phyloP scores from a whole-genome alignment of 2,329 filamentous ascomycete species.

The Alternaria metachromatica region DNA sequence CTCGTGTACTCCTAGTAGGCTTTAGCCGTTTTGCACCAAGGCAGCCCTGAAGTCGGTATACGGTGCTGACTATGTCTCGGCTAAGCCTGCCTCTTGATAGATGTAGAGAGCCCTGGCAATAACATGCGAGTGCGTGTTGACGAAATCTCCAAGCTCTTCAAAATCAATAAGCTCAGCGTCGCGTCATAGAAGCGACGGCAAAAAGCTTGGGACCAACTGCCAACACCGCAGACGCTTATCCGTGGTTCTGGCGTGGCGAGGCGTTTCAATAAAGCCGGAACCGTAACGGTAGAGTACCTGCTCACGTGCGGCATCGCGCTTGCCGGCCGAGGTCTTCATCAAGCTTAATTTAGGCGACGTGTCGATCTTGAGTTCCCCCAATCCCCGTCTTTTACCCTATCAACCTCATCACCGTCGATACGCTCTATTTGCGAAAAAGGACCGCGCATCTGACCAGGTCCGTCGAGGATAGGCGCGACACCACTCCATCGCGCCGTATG shows the following conservation, averaged over 20 bases:
- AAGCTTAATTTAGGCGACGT: constrained; percentile 11
- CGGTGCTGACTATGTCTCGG: background rate
- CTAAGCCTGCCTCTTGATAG: background rate
- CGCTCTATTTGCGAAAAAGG: background rate
- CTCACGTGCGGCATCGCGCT: background rate
- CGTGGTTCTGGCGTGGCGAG: background rate
- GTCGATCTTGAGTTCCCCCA: constrained; percentile 5
- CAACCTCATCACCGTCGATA: constrained; percentile 1
- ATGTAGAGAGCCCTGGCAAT: background rate
- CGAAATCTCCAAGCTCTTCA: no score
- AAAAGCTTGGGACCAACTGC: background rate
- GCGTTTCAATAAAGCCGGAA: background rate
- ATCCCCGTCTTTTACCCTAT: constrained; percentile 10
- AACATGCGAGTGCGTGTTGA: background rate
- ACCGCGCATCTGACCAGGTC: background rate
- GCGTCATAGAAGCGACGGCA: background rate
- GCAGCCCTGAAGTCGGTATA: background rate
- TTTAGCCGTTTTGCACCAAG: background rate
- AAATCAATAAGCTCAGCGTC: background rate
- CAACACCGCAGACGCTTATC: background rate
- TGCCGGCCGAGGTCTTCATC: constrained; percentile 4
- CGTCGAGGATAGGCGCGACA: constrained; percentile 1
- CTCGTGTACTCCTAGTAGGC: background rate
- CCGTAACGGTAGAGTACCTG: background rate
- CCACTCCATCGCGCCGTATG: background rate